phyloP scores from a whole-genome alignment of 176 grass and related monocot species.

The Juncus effusus region DNA sequence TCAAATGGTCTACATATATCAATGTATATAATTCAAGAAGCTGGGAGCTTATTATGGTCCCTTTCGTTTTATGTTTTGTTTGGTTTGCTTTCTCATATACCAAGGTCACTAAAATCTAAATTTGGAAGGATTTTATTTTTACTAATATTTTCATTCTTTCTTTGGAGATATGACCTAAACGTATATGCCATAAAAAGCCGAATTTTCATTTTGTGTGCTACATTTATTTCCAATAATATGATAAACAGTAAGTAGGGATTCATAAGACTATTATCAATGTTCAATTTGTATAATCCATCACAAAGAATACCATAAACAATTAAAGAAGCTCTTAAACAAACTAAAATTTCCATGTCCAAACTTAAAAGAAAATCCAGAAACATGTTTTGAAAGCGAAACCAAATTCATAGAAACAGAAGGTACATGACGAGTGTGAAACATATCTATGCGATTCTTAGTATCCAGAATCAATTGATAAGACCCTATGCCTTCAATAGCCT shows the following conservation, averaged over 20 bases:
- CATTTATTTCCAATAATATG: background rate
- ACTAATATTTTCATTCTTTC: constrained; percentile 29
- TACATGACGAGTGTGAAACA: background rate
- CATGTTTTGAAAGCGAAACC: constrained; percentile 1
- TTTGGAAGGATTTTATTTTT: constrained; percentile 26
- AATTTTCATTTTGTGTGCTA: constrained; percentile 17
- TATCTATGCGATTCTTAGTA: background rate
- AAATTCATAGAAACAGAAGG: constrained; percentile 36
- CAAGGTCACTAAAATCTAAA: constrained; percentile 28
- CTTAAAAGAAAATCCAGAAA: background rate
- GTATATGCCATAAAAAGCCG: constrained; percentile 25
- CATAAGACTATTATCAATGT: background rate
- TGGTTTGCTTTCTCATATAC: constrained; percentile 8
- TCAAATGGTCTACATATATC: constrained; percentile 23
- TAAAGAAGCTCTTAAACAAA: constrained; percentile 24
- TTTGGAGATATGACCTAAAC: constrained; percentile 28
- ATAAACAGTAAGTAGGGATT: background rate
- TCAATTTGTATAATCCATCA: constrained; percentile 21
- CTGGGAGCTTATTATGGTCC: background rate
- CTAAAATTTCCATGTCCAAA: background rate
- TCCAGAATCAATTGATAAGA: constrained; percentile 20
- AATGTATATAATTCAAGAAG: constrained; percentile 24
- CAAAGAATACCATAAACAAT: constrained; percentile 24
- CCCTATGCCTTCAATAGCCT: constrained; percentile 18
- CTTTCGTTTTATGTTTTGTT: constrained; percentile 26